Evolutionary conservation across 2,329 filamentous ascomycete genomes (phyloP), one percentile per base, ranked within the genome.

Genomic region (Didymella glomerata): DNA sequence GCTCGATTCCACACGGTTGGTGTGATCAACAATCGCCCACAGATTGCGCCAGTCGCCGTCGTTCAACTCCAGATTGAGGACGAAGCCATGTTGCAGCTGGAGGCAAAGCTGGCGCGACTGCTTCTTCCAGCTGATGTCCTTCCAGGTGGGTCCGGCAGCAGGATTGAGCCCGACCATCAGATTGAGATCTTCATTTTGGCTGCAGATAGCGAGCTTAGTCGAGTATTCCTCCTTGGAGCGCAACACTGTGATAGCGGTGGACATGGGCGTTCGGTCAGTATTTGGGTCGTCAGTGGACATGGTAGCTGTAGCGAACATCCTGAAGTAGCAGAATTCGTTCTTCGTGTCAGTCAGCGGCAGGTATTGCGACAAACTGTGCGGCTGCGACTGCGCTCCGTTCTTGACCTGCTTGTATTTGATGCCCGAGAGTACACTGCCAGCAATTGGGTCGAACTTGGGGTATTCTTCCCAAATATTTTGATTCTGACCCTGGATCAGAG

Each of bases 11-110:
- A 94, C 86, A 68, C 90, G 92, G 64, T 85, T 85, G 25, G 90
- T 91, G 73, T 96, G 94, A 60, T 96, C 92, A 65, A 93, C 92
- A 76, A 96, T 92, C 67, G 87, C 90, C 86, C 89, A 93, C 11
- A 96, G 78, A 62, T 86, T 88, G 61, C 88, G 86, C 79, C 90
- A 96, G 71, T 96, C 92, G n/a, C 85, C 81, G 68, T 93, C 90
- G 14, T 83, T 83, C 71, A 93, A 88, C 63, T 90, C 87, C 18
- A 95, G 79, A 20, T 85, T 85, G 41, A 96, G 78, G 57, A 89
- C 80, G 70, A 95, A 94, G 0, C 91, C 91, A 64, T 91, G 87
- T 0, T 91, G 90, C 18, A 97, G 79, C 60, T 85, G 86, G 36
- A 96, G 76, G 20, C 88, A 86, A 56, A 97, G 82, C 0, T 85